Base-by-base conservation (phyloP, 371 early-diverging fungal species). In the Mortierella sp. region DNA sequence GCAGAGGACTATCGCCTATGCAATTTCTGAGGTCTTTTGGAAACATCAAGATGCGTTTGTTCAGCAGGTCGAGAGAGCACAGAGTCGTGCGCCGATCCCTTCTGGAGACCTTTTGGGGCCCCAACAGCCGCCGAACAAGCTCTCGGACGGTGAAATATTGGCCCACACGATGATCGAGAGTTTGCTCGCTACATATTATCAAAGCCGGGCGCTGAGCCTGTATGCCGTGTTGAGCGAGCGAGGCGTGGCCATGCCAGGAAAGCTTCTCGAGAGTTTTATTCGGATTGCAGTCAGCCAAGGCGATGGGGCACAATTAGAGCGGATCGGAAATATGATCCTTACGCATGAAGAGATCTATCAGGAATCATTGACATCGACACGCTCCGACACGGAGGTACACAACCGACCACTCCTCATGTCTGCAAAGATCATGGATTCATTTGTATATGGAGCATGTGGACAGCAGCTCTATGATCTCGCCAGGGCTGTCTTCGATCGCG, bases 321-420 rank as follows among this genome's bases (percentile, higher is more conserved):
- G 59, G 27, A 68, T 75, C 56, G 75, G 75, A 6, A 55, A 46
- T 28, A 46, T 63, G 69, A 17, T 75, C 12, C 30, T 67, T 24
- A 47, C 39, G 15, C 60, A 53, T 6, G 72, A 72, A 31, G 32
- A 56, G 19, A 12, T 30, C 11, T 60, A 52, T n/a, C 57, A 53
- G 8, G 15, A 23, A 5, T 41, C 56, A 11, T 6, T 21, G 6
- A 9, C 39, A 14, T 1, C n/a, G n/a, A n/a, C n/a, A n/a, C n/a
- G n/a, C n/a, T n/a, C 39, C 27, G 21, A 34, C 1, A 8, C 15
- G 11, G 30, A 50, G 15, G 21, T 15, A 31, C 30, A 30, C 17
- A 65, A 52, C 32, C 62, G 66, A n/a, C 78, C 63, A 4, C 43
- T 65, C 31, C 17, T 62, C 8, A 61, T 76, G 44, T 27, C 61